Percentiles rank a stretch among this genome's conserved stretches.
Evolutionary conservation across 441 rosid species (phyloP).

Genomic region (Euphorbia neoarborescens): DNA sequence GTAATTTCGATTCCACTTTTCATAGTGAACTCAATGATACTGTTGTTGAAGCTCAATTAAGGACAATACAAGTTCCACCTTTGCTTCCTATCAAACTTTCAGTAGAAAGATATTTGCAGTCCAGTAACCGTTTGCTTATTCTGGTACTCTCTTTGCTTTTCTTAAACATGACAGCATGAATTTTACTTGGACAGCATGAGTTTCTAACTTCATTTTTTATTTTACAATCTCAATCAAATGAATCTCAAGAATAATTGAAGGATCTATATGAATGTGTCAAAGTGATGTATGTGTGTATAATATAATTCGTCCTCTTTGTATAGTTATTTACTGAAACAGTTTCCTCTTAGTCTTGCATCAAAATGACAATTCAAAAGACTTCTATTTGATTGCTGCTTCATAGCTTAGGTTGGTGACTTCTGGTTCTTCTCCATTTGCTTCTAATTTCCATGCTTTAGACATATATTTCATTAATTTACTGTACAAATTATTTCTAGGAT

Average conservation of each 20-base stretch:
- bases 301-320: not conserved
- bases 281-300: not conserved
- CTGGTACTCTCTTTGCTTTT: conserved; percentile 35
- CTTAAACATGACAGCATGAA: conserved; percentile 4
- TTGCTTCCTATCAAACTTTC: conserved; percentile 50
- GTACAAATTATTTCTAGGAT: not conserved
- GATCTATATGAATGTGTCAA: not conserved
- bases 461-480: not conserved
- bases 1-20: conserved; percentile 7
- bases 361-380: no score
- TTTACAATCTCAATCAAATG: not conserved
- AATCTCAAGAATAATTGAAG: not conserved
- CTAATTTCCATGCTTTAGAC: not conserved
- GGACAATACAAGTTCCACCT: conserved; percentile 63
- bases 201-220: not conserved
- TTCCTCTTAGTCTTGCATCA: no score
- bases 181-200: not conserved
- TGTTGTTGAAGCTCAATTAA: conserved; percentile 64
- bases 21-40: conserved; percentile 77
- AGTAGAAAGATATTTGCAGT: conserved; percentile 33
- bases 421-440: not conserved
- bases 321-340: not conserved
- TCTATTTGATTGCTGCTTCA: not conserved
- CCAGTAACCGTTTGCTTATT: conserved; percentile 56
- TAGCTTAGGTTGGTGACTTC: not conserved